A percentile compares a stretch with the other conserved stretches of the same genome.
Evolutionary conservation across 371 early-diverging fungal species (phyloP).

Genomic region (Rhizomucor pusillus): DNA sequence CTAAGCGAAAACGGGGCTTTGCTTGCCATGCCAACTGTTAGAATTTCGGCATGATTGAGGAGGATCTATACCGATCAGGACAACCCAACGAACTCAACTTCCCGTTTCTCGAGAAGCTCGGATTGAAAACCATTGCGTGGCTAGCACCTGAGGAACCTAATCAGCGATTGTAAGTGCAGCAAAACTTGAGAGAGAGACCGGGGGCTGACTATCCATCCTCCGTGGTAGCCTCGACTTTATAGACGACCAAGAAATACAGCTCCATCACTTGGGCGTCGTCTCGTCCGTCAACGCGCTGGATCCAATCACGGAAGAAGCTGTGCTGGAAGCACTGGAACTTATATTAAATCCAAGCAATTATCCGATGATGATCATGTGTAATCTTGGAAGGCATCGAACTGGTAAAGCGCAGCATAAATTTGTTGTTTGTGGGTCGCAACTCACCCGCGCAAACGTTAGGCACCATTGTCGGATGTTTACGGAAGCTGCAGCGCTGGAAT

Average conservation of each 20-base stretch:
- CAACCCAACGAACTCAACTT: slow-evolving; percentile 98
- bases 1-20: not conserved
- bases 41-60: slow-evolving; percentile 97
- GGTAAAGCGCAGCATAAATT: slow-evolving; percentile 46
- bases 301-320: slow-evolving; percentile 94
- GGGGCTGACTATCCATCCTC: not conserved
- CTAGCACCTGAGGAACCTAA: slow-evolving; percentile 96
- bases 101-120: slow-evolving; percentile 93
- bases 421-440: not conserved
- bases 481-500: slow-evolving; percentile 97
- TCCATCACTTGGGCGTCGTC: slow-evolving; percentile 81
- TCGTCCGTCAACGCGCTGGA: slow-evolving; percentile 90
- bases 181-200: not conserved
- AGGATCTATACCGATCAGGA: slow-evolving; percentile 95
- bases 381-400: slow-evolving; percentile 94
- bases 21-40: slow-evolving; percentile 21
- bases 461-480: slow-evolving; percentile 94
- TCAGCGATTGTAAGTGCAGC: slow-evolving; percentile 74
- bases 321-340: slow-evolving; percentile 85
- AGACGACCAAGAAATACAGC: slow-evolving; percentile 93
- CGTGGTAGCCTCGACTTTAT: slow-evolving; percentile 81
- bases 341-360: slow-evolving; percentile 88
- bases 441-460: slow-evolving; percentile 39
- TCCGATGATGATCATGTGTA: slow-evolving; percentile 97
- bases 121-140: slow-evolving; percentile 88